phyloP scores from a whole-genome alignment of 495 filamentous ascomycete species.

The Bacidia rubella region DNA sequence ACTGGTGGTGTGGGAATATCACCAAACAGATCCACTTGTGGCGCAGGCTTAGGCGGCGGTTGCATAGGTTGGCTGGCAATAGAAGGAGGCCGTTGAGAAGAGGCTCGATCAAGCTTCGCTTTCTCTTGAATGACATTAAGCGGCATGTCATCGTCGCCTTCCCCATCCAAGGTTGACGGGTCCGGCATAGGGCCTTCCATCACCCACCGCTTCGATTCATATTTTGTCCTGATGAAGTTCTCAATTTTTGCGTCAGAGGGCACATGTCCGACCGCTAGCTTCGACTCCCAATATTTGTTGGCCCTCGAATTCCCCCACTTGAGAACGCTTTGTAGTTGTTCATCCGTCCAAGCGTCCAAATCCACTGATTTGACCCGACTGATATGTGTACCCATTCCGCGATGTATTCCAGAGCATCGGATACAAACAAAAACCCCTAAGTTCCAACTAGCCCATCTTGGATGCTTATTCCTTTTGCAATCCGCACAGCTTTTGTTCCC shows the following conservation, averaged over 20 bases:
- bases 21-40: constrained; percentile 49
- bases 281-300: constrained; percentile 98
- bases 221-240: constrained; percentile 98
- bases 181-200: constrained; percentile 95
- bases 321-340: constrained; percentile 82
- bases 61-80: constrained; percentile 29
- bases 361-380: constrained; percentile 96
- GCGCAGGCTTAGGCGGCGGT: constrained; percentile 28
- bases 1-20: constrained; percentile 42
- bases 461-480: constrained; percentile 97
- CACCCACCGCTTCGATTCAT: constrained; percentile 94
- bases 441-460: constrained; percentile 98
- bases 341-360: constrained; percentile 94
- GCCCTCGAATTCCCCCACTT: constrained; percentile 91
- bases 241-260: constrained; percentile 99
- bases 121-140: constrained; percentile 62
- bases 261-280: constrained; percentile 80
- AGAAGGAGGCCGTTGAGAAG: constrained; percentile 35
- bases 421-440: constrained; percentile 93
- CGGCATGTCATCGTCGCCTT: constrained; percentile 74
- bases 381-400: constrained; percentile 97
- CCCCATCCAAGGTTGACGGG: constrained; percentile 69
- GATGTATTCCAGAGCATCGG: constrained; percentile 93
- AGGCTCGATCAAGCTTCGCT: constrained; percentile 50
- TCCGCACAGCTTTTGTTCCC: constrained; percentile 93